Evolutionary conservation across 768 basidiomycete species (phyloP).

Genomic region (Postia placenta): DNA sequence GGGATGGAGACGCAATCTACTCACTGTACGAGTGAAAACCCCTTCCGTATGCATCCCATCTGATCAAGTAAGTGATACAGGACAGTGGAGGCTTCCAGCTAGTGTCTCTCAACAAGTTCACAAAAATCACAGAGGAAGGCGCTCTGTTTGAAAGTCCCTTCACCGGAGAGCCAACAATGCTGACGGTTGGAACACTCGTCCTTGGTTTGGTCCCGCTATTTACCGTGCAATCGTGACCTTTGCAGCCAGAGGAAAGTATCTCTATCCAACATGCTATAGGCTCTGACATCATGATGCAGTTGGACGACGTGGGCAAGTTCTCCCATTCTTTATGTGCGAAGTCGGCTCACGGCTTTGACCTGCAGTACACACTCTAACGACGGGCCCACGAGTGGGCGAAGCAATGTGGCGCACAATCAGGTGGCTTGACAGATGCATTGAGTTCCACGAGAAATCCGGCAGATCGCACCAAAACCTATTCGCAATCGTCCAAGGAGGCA

Average conservation of each 20-base stretch:
- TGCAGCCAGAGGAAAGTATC: slow-evolving; percentile 86
- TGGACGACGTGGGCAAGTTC: slow-evolving; percentile 80
- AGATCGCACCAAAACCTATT: slow-evolving; percentile 77
- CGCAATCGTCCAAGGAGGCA: slow-evolving; percentile 87
- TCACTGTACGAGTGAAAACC: slow-evolving; percentile 47
- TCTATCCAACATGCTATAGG: slow-evolving; percentile 87
- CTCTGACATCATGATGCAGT: slow-evolving; percentile 92
- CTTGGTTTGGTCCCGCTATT: neutral
- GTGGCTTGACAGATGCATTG: slow-evolving; percentile 88
- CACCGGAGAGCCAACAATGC: slow-evolving; percentile 81
- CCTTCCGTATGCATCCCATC: neutral
- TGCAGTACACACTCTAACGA: slow-evolving; percentile 72
- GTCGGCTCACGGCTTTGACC: neutral
- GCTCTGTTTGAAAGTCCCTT: slow-evolving; percentile 83
- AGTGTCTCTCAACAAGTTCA: slow-evolving; percentile 79
- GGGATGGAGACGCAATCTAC: slow-evolving; percentile 79
- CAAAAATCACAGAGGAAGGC: slow-evolving; percentile 83
- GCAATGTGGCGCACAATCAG: slow-evolving; percentile 85
- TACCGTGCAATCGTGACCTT: neutral
- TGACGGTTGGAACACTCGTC: slow-evolving; percentile 49
- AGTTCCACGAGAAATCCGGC: slow-evolving; percentile 63
- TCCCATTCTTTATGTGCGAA: neutral
- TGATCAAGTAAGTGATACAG: slow-evolving; percentile 28
- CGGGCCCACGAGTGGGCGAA: slow-evolving; percentile 77
- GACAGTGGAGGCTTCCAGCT: slow-evolving; percentile 91